Evolutionary conservation across 441 rosid species (phyloP), one percentile per base, ranked within the genome.

Genomic region (Sinapis alba): DNA sequence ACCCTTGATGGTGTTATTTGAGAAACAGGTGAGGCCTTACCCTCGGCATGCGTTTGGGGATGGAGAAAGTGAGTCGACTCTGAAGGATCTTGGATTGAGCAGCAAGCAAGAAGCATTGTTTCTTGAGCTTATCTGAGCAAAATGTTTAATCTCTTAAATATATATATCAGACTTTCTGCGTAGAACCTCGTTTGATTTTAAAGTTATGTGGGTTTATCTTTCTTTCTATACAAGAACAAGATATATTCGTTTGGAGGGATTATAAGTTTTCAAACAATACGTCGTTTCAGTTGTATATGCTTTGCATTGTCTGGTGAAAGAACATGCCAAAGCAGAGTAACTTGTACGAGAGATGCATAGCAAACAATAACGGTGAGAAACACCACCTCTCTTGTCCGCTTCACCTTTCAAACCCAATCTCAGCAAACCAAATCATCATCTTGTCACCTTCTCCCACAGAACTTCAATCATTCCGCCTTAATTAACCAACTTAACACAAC

Each of bases 41-140:
- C 98, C 98, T 0, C 87, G 97, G 89, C 92, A 90, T 20, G 93
- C 97, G 38, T 95, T 93, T 84, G 83, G 89, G 4, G 90, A 86
- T 26, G 97, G 86, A 32, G 97, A 96, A 78, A 78, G 89, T 62
- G 73, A 70, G 30, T 73, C 86, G 69, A 82, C 96, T 1, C 80
- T 96, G 77, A 91, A 73, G 24, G 97, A 96, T 80, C 94, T 93
- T 36, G 99, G 99, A 19, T 83, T 96, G 71, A 86, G 93, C 7
- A 89, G 89, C 88, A 96, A 91, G 82, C 99, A 90, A 78, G 99
- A 96, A 83, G 99, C 99, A 65, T 64, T 96, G 82, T 96, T 88
- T 81, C 91, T 96, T 76, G 99, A 93, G 86, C 83, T 82, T 75
- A 82, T 93, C 61, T 91, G 86, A 79, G 72, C 7, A 23, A 47